These are phyloP conservation scores for Daldinia decipiens DNA, from an alignment of 495 filamentous ascomycete species.

Conservation along the genomic window DNA sequence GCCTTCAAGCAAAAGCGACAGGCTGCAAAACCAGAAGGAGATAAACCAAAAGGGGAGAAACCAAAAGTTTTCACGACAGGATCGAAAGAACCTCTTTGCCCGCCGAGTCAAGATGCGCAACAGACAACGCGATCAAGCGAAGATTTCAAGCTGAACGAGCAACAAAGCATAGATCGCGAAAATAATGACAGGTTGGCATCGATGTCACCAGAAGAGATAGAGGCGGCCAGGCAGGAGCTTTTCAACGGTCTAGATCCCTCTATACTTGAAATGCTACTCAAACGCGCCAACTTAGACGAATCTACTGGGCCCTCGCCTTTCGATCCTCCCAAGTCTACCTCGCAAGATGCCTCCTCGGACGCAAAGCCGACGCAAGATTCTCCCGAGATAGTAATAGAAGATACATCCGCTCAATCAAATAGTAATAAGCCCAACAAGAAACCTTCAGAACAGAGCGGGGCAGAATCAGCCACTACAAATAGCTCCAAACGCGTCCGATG, in stretches of 20 bases:
- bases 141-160: conserved; percentile 63
- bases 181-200: conserved; percentile 76
- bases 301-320: conserved; percentile 53
- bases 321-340: conserved; percentile 41
- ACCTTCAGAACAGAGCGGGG: background rate
- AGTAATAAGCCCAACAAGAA: conserved; percentile 5
- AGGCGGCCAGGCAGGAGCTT: conserved; percentile 77
- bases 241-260: conserved; percentile 73
- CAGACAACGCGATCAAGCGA: conserved; percentile 3
- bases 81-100: conserved; percentile 19
- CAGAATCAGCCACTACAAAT: background rate
- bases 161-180: conserved; percentile 78
- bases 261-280: conserved; percentile 79
- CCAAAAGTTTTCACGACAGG: conserved; percentile 22
- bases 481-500: conserved; percentile 27
- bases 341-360: conserved; percentile 13
- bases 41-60: conserved; percentile 29
- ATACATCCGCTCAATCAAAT: conserved; percentile 36
- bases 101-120: conserved; percentile 8
- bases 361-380: conserved; percentile 11
- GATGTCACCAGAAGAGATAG: conserved; percentile 87
- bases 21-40: conserved; percentile 18
- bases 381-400: conserved; percentile 42
- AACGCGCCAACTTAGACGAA: conserved; percentile 81
- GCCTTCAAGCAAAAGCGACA: conserved; percentile 79